Percentiles rank a stretch among this genome's conserved stretches.
Evolutionary conservation across 805 yeast genomes (phyloP).

Genomic region (Wickerhamia fluorescens): DNA sequence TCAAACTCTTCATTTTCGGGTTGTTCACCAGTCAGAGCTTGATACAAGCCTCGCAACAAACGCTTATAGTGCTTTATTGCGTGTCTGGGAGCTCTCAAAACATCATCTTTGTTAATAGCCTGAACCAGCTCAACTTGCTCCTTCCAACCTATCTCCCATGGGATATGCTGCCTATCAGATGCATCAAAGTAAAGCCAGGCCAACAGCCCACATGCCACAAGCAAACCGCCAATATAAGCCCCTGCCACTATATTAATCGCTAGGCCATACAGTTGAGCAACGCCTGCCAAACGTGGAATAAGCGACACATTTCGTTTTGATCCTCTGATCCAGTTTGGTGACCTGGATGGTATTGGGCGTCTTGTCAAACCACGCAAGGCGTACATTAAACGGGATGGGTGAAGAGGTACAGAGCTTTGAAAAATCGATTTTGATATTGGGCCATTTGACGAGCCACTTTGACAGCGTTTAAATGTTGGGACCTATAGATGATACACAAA

Average conservation of each 20-base stretch:
- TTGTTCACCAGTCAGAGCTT: conserved; percentile 9
- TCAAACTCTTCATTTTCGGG: conserved; percentile 22
- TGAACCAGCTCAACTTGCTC: conserved; percentile 32
- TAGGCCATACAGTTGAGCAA: conserved; percentile 22
- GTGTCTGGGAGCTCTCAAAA: conserved; percentile 31
- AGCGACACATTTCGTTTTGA: no score
- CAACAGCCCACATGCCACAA: conserved; percentile 33
- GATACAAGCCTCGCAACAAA: conserved; percentile 28
- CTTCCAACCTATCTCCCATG: conserved; percentile 27
- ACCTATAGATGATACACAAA: no score
- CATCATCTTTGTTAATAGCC: conserved; percentile 39
- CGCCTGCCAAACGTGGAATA: conserved; percentile 5
- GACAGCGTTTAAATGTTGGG: no score
- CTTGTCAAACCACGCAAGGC: no score
- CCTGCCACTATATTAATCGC: conserved; percentile 33
- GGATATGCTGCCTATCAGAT: conserved; percentile 30
- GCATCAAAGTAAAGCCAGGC: conserved; percentile 35
- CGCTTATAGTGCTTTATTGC: conserved; percentile 38
- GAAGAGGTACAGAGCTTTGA: conserved; percentile 1
- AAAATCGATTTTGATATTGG: no score
- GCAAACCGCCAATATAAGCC: conserved; percentile 35
- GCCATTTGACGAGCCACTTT: no score
- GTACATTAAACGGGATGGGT: no score
- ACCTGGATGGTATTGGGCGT: no score
- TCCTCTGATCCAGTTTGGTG: no score